Base-by-base conservation (phyloP, 2,329 filamentous ascomycete species). In the Hypoxylon sp. region DNA sequence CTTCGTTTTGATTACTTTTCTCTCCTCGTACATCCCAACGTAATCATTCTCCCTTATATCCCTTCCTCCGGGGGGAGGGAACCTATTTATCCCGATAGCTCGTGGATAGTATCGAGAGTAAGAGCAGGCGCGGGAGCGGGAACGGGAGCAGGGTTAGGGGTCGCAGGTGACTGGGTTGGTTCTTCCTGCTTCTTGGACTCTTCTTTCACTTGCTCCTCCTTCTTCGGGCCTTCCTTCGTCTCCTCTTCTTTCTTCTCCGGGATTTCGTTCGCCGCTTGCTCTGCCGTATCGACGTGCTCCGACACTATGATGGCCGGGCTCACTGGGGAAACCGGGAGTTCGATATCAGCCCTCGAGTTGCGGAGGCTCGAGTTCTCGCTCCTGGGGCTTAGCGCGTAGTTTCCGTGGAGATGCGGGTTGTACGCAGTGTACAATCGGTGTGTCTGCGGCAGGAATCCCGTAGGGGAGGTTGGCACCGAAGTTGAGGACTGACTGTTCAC, bases 361-460 rank as follows among this genome's bases (percentile, higher is more conserved):
- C 5, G 39, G 17, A 10, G 4, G 17, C 39, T 17, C 17, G 39
- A 11, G 8, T 19, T 44, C 39, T 44, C 39, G 39, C 39, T 44
- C 39, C 19, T 44, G 6, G 19, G 5, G 26, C 29, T 13, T 44
- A 63, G 51, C 1, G 58, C 67, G 61, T 67, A 67, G 51, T 71
- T 61, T 0, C 67, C 70, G 33, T 71, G 70, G 1, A 70, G 11
- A 4, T 33, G 10, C 5, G 70, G 70, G 52, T 71, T 71, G 39
- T 71, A 71, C n/a, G 70, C 70, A 1, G 59, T 44, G 22, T 55
- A 71, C 44, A 44, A 53, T 24, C 42, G 47, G 52, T 62, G 61
- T 26, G 26, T n/a, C 42, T 46, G 39, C 19, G 44, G 13, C 2
- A 42, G 22, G 17, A 44, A 44, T 1, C 39, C 39, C 14, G 44